Percentiles rank a stretch among this genome's conserved stretches.
These are phyloP conservation scores for Boletus fagicola DNA, from an alignment of 768 basidiomycete species.

Conservation along the genomic window DNA sequence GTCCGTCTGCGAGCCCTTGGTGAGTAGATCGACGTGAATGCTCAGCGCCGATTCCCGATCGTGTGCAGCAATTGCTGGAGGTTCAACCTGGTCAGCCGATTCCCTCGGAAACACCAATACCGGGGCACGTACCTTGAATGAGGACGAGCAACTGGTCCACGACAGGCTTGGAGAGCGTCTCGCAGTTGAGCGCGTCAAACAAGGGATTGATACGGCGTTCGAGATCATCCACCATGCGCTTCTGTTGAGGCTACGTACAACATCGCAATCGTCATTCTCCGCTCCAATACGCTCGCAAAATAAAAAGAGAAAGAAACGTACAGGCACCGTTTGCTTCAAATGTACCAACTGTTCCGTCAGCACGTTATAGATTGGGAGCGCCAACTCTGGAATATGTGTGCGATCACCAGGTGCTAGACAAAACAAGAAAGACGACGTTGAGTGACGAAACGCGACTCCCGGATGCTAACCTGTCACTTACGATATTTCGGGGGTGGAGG, in stretches of 20 bases:
- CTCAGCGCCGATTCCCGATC: slow-evolving; percentile 77
- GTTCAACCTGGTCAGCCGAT: not conserved
- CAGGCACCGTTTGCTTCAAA: slow-evolving; percentile 74
- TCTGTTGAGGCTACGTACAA: slow-evolving; percentile 67
- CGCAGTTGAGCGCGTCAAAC: slow-evolving; percentile 91
- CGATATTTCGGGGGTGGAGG: slow-evolving; percentile 57
- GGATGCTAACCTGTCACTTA: slow-evolving; percentile 34
- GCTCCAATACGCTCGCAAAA: not conserved
- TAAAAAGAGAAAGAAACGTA: slow-evolving; percentile 36
- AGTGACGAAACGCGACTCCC: not conserved
- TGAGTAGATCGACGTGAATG: slow-evolving; percentile 84
- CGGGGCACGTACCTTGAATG: slow-evolving; percentile 57
- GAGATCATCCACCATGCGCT: slow-evolving; percentile 80
- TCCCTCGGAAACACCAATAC: not conserved
- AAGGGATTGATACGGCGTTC: slow-evolving; percentile 82
- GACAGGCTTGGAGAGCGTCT: slow-evolving; percentile 69
- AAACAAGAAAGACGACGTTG: not conserved
- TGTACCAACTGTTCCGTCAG: slow-evolving; percentile 61
- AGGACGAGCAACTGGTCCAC: slow-evolving; percentile 72
- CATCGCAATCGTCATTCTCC: not conserved
- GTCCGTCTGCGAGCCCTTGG: slow-evolving; percentile 72
- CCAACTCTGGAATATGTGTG: slow-evolving; percentile 79
- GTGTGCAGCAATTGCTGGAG: slow-evolving; percentile 72
- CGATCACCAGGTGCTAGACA: slow-evolving; percentile 81
- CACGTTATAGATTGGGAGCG: slow-evolving; percentile 62